Evolutionary conservation across 805 yeast species (phyloP), one percentile per base, ranked within the genome.

Genomic region (Starmerella apicola): DNA sequence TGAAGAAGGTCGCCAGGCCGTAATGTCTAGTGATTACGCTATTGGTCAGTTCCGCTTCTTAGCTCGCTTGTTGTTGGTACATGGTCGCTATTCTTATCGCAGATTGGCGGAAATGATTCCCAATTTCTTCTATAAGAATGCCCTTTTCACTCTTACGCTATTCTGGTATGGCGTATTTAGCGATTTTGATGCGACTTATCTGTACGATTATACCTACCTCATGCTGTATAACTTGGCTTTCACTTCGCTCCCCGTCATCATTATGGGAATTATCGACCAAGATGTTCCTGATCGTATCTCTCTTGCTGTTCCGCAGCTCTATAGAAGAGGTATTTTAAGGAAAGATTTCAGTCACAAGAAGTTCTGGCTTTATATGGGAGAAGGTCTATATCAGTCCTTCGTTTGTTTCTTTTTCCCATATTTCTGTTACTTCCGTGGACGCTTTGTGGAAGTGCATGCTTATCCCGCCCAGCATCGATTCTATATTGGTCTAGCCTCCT

Each of bases 1-100:
- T 48, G 82, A 79, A 51, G 93, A 81, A 61, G 93, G 93, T 44
- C 63, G 91, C 38, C 86, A 80, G 54, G 93, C 93, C 1, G 91
- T 77, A 8, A 81, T 81, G 93, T 74, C 84, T 1, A 74, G 86
- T 0, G 93, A 81, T 62, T 81, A 78, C 57, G 88, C 85, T 3
- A 65, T 81, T 52, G 93, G 85, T 2, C 91, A 81, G 58, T 81
- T 81, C 63, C 60, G 83, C 46, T 81, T 66, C 58, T 60, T 81
- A 49, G 66, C 74, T 2, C 60, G 85, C 47, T 63, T 81, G 46
- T 61, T 81, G 34, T 60, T 81, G 37, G 83, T 78, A 26, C 93
- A 81, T 56, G 93, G 93, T n/a, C 68, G 85, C 38, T 81, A 86
- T 85, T 77, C 84, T 0, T 81, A 79, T 55, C 72, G 71, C 50